A percentile compares a stretch with the other conserved stretches of the same genome.
These are phyloP conservation scores for Fusarium coffeatum DNA, from an alignment of 2,329 filamentous ascomycete species.

Conservation along the genomic window DNA sequence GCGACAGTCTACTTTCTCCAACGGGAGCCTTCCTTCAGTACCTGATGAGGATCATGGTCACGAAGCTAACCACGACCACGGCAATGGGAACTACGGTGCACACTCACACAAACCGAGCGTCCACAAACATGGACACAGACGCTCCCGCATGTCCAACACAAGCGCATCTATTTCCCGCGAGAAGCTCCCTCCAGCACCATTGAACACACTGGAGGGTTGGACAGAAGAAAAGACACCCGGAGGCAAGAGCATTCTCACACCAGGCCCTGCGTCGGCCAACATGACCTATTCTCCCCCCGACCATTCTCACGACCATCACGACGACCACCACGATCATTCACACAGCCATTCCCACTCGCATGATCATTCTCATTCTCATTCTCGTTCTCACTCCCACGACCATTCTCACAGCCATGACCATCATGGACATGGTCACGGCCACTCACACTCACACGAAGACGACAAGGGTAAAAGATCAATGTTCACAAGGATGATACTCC, in stretches of 20 bases:
- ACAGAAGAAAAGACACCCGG: constrained; percentile 55
- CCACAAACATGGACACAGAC: constrained; percentile 47
- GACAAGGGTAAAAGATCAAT: constrained; percentile 67
- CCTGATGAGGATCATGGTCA: constrained; percentile 50
- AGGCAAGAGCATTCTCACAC: constrained; percentile 55
- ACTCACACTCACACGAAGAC: constrained; percentile 51
- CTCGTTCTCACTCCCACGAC: constrained; percentile 23
- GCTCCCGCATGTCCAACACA: constrained; percentile 49
- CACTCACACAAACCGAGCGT: constrained; percentile 44
- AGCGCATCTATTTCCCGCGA: constrained; percentile 47
- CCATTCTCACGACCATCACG: constrained; percentile 47
- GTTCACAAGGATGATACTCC: constrained; percentile 79
- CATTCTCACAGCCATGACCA: constrained; percentile 39
- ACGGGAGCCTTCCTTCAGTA: constrained; percentile 48
- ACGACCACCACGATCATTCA: constrained; percentile 43
- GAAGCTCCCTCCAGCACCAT: constrained; percentile 49
- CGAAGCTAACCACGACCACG: constrained; percentile 41
- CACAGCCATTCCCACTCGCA: constrained; percentile 47
- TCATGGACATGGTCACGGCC: constrained; percentile 43
- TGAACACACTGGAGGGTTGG: constrained; percentile 55
- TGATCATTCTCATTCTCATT: constrained; percentile 32
- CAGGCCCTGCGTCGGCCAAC: constrained; percentile 45
- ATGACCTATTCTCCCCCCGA: constrained; percentile 48
- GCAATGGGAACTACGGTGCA: constrained; percentile 37
- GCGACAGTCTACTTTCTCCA: constrained; percentile 49